Evolutionary conservation across 2,329 filamentous ascomycete genomes (phyloP).

Genomic region (Pseudocercospora vitis): DNA sequence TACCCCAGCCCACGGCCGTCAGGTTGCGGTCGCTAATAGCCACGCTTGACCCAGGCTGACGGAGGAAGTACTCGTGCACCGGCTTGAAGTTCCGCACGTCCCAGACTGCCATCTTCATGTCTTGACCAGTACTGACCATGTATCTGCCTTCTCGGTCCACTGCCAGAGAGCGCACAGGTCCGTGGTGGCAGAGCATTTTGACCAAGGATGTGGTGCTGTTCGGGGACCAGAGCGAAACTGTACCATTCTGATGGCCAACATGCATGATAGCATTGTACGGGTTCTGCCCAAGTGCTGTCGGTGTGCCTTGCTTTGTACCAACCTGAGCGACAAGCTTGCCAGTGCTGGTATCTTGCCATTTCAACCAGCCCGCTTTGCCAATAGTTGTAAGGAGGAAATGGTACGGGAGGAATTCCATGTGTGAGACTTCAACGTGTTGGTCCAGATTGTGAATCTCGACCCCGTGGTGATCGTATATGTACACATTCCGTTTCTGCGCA

Average conservation of each 20-base stretch:
- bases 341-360: conserved; percentile 94
- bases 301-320: conserved; percentile 78
- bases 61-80: conserved; percentile 83
- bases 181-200: conserved; percentile 84
- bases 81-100: conserved; percentile 93
- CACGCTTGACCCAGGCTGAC: conserved; percentile 77
- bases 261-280: conserved; percentile 90
- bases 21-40: conserved; percentile 86
- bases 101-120: conserved; percentile 91
- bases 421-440: conserved; percentile 85
- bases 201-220: conserved; percentile 84
- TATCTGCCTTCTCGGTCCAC: conserved; percentile 89
- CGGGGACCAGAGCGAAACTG: conserved; percentile 92
- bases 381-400: conserved; percentile 90
- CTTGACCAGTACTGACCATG: conserved; percentile 92
- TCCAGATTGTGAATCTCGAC: conserved; percentile 89
- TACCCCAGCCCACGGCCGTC: conserved; percentile 88
- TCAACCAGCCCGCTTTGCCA: conserved; percentile 78
- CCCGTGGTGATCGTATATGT: conserved; percentile 90
- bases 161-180: conserved; percentile 80
- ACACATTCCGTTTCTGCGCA: conserved; percentile 93
- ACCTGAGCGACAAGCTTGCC: conserved; percentile 85
- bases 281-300: conserved; percentile 83
- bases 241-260: conserved; percentile 90
- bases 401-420: conserved; percentile 95